phyloP scores from a whole-genome alignment of 2,329 filamentous ascomycete species.

The Mycogone perniciosa region DNA sequence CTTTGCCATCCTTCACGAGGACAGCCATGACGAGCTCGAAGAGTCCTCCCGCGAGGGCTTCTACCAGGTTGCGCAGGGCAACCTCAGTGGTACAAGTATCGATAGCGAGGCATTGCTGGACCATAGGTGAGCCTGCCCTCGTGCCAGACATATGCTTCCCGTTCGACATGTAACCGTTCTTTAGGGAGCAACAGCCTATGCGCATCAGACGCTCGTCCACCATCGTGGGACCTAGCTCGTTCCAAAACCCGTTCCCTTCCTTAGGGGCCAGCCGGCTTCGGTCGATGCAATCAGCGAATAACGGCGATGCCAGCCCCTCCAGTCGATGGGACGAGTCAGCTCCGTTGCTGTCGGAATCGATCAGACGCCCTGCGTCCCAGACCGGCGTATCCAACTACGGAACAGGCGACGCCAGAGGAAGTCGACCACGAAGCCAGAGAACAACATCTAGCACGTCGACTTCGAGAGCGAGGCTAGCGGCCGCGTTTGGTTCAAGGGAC shows the following conservation, averaged over 20 bases:
- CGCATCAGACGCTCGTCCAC: constrained; percentile 57
- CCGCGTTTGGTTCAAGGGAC: constrained; percentile 32
- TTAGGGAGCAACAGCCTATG: constrained; percentile 54
- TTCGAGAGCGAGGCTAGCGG: constrained; percentile 38
- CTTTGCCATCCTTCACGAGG: constrained; percentile 62
- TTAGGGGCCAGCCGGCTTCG: constrained; percentile 30
- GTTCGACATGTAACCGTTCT: constrained; percentile 2
- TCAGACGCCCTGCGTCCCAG: constrained; percentile 18
- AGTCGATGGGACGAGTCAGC: constrained; percentile 41
- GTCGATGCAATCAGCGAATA: constrained; percentile 30
- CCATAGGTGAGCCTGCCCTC: constrained; percentile 55
- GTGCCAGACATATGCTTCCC: not conserved
- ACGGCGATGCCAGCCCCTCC: constrained; percentile 41
- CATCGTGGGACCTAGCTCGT: constrained; percentile 30
- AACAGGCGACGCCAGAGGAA: constrained; percentile 31
- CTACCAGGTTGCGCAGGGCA: constrained; percentile 46
- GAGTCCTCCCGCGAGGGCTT: constrained; percentile 35
- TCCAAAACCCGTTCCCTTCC: constrained; percentile 28
- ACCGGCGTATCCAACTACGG: constrained; percentile 34
- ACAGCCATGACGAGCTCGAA: constrained; percentile 36
- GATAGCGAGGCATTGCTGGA: constrained; percentile 86
- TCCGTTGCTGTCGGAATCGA: constrained; percentile 44
- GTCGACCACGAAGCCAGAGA: constrained; percentile 35
- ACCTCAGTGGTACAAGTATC: constrained; percentile 75
- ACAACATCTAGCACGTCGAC: constrained; percentile 41